Evolutionary conservation across 177 flowering plant genomes (phyloP), one percentile per base, ranked within the genome.

Genomic region (Vitis hybrid): DNA sequence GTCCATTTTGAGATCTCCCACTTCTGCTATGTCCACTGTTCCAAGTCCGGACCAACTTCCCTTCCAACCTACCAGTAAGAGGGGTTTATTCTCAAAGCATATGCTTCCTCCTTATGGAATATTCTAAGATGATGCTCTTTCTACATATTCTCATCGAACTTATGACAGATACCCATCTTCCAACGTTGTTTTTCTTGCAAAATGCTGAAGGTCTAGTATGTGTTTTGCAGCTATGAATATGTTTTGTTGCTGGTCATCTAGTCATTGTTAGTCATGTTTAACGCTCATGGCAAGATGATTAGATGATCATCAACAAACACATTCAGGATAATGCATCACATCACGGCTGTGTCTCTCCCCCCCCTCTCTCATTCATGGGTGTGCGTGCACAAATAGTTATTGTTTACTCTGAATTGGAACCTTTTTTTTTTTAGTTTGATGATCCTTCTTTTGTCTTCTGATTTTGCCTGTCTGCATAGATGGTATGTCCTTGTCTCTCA

Each of bases 231-330:
- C 73, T 60, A 49, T 78, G 81, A 59, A 69, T 65, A 16, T 72
- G 72, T 72, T 75, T 77, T 72, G 78, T 75, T 78, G 78, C 72
- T 78, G 20, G 78, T 72, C 78, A 75, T 72, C 76, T 75, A 69
- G 57, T 62, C 73, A 72, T 61, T 31, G 55, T 66, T 51, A 45
- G 62, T 29, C 50, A 7, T 7, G 2, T 56, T 59, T 20, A n/a
- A 9, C 13, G 5, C n/a, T 16, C 3, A 62, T 53, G 64, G 3
- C 13, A 15, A 51, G 39, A 60, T 66, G 78, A 57, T 69, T 75
- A 75, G 81, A 78, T 78, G 81, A 72, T 69, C 81, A 78, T 75
- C 81, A 78, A 75, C 81, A 63, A 78, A 78, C 81, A 65, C 75
- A 55, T 78, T 66, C 81, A 72, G 75, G 33, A 50, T n/a, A 58